A percentile compares a stretch with the other conserved stretches of the same genome.
These are phyloP conservation scores for Sorghum bicolor DNA, from an alignment of 176 grass and related monocot genomes.

Conservation along the genomic window DNA sequence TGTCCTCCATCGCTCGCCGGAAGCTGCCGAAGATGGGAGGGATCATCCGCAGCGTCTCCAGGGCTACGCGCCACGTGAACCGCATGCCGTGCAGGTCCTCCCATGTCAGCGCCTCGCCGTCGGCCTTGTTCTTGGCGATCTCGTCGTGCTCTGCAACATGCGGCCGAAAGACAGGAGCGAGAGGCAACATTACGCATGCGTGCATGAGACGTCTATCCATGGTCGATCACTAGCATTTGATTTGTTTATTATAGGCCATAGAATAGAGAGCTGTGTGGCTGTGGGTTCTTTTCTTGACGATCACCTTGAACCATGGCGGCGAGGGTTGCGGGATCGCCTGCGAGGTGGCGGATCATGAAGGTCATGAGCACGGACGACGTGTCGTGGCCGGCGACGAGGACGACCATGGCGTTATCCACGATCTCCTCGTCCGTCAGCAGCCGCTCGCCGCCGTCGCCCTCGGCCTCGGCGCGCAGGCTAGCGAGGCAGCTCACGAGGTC, in stretches of 20 bases:
- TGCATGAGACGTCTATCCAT: background rate
- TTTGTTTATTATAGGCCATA: no score
- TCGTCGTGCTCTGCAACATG: constrained; percentile 54
- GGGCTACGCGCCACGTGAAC: constrained; percentile 46
- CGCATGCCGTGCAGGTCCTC: constrained; percentile 36
- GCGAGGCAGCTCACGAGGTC: constrained; percentile 48
- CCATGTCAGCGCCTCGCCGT: constrained; percentile 48
- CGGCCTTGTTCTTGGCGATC: constrained; percentile 26
- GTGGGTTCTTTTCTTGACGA: no score
- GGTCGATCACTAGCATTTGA: no score
- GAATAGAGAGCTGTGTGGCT: no score
- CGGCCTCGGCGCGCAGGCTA: background rate
- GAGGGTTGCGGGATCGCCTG: constrained; percentile 22
- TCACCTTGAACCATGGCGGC: constrained; percentile 32
- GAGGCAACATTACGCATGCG: no score
- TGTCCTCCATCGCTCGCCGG: constrained; percentile 33
- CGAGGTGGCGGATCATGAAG: constrained; percentile 58
- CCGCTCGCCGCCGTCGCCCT: background rate
- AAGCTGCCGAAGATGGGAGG: constrained; percentile 50
- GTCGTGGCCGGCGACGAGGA: constrained; percentile 38
- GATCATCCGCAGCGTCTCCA: constrained; percentile 40
- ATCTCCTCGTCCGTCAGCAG: constrained; percentile 56
- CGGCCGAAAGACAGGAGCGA: no score
- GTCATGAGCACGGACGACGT: constrained; percentile 47
- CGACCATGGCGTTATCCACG: constrained; percentile 43